Conservation (phyloP, 495 filamentous ascomycete genomes). For the Neurospora sp. region DNA sequence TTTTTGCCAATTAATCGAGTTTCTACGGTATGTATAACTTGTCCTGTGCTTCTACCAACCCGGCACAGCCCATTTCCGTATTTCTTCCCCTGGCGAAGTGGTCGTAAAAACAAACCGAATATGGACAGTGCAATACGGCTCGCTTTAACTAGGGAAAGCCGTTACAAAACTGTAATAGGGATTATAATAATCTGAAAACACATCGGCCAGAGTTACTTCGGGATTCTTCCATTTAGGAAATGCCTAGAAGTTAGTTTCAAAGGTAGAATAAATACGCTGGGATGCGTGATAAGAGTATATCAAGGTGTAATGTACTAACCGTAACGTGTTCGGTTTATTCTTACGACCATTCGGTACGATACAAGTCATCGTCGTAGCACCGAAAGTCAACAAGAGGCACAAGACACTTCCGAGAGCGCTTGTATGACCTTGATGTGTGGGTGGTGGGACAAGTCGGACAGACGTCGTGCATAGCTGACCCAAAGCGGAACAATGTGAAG, state of each 20-base stretch:
- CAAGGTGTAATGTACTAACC: background rate
- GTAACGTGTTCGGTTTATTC: background rate
- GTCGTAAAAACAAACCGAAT: background rate
- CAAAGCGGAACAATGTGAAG: background rate
- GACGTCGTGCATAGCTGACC: background rate
- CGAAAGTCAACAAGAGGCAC: background rate
- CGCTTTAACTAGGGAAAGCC: background rate
- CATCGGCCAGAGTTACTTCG: too few relatives aligned
- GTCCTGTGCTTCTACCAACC: too few relatives aligned
- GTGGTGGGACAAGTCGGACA: background rate
- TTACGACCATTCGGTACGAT: background rate
- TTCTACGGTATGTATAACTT: too few relatives aligned
- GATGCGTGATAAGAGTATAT: background rate
- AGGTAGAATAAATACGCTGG: background rate
- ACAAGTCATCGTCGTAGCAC: background rate
- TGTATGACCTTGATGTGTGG: background rate
- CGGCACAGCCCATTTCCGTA: too few relatives aligned
- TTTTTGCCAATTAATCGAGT: too few relatives aligned
- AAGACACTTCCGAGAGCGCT: background rate
- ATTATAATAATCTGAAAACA: background rate
- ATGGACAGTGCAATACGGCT: background rate
- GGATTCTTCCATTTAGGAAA: background rate
- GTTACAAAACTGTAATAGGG: too few relatives aligned
- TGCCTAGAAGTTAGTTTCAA: background rate
- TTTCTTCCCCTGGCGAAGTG: too few relatives aligned